Conservation (phyloP, 495 filamentous ascomycete genomes). For the Lindgomyces ingoldianus region DNA sequence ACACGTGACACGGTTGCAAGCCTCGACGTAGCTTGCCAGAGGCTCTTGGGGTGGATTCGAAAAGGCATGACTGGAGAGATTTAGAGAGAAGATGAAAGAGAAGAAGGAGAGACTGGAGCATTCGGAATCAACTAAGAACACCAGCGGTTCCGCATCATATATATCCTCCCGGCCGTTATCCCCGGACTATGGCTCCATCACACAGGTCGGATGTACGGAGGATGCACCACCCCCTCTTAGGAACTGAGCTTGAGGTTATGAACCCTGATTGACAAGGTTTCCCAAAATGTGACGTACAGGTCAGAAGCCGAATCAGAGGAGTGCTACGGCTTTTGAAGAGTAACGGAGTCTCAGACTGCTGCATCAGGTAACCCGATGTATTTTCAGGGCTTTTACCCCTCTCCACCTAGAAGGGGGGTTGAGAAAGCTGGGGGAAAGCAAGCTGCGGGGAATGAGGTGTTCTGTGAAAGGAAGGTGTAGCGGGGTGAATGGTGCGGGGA, state of each 20-base stretch:
- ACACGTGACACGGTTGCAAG: not conserved
- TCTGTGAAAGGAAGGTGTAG: not conserved
- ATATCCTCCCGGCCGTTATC: not conserved
- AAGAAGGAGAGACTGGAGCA: not conserved
- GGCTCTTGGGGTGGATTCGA: not conserved
- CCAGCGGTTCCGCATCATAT: no score
- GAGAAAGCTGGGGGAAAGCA: no score
- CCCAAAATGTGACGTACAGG: no score
- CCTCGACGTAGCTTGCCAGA: slow-evolving; percentile 15
- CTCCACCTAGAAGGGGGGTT: not conserved
- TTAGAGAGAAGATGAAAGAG: not conserved
- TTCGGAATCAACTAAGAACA: not conserved
- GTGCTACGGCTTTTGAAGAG: not conserved
- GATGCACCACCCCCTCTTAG: slow-evolving; percentile 5
- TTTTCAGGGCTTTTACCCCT: not conserved
- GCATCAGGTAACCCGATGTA: not conserved
- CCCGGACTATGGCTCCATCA: not conserved
- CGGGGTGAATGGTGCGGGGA: not conserved
- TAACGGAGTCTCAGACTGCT: not conserved
- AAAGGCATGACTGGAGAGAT: slow-evolving; percentile 8
- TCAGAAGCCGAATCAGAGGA: not conserved
- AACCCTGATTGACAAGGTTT: no score
- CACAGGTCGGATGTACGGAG: slow-evolving; percentile 14
- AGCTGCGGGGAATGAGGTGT: no score
- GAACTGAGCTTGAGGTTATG: not conserved